Conservation (phyloP, 164 flowering plant species). For the Berberis thunbergii region DNA sequence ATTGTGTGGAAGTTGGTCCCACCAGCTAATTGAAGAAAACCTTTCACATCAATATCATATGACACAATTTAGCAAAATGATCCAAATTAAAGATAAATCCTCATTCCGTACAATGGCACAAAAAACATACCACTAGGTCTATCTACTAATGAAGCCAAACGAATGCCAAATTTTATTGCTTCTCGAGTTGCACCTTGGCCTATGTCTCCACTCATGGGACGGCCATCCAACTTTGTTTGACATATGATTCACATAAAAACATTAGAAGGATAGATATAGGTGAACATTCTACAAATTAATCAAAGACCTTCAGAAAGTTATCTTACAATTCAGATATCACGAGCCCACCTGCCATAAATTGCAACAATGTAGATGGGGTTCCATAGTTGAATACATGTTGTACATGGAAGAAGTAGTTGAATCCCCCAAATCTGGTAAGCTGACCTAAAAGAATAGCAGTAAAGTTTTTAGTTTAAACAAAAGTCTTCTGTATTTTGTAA, state of each 20-base stretch:
- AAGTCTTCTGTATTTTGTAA: neutral
- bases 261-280: neutral
- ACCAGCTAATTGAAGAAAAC: conserved; percentile 87
- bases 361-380: conserved; percentile 39
- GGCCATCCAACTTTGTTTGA: conserved; percentile 69
- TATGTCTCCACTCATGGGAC: conserved; percentile 97
- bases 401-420: conserved; percentile 45
- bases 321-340: neutral
- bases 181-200: conserved; percentile 83
- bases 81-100: neutral
- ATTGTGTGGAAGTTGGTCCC: conserved; percentile 83
- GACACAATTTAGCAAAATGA: neutral
- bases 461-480: neutral
- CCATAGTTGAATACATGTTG: conserved; percentile 50
- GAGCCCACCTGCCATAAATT: conserved; percentile 78
- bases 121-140: conserved; percentile 50
- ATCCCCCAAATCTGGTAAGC: conserved; percentile 60
- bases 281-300: neutral
- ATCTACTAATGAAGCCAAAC: conserved; percentile 36
- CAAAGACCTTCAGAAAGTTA: neutral
- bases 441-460: conserved; percentile 36
- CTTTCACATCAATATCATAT: conserved; percentile 19
- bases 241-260: conserved; percentile 3
- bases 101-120: neutral
- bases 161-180: conserved; percentile 57